Percentiles rank a stretch among this genome's conserved stretches.
These are phyloP conservation scores for Aspergillus nanangensis DNA, from an alignment of 495 filamentous ascomycete species.

Conservation along the genomic window DNA sequence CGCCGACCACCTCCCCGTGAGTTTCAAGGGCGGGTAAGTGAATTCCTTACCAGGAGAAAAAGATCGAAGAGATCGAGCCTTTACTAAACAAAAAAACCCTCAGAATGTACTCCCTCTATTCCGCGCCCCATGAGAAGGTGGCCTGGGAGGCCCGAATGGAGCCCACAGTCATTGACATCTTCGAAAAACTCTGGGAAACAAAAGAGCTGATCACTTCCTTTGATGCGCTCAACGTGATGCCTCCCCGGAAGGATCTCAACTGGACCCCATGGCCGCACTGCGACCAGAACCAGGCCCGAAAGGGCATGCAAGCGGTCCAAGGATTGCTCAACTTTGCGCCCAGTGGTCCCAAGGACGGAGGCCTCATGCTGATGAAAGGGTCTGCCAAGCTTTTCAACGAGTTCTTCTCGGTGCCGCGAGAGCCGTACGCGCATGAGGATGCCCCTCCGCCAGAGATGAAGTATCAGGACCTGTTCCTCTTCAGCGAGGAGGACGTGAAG, in stretches of 20 bases:
- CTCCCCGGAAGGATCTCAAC: conserved; percentile 22
- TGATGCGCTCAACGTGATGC: conserved; percentile 34
- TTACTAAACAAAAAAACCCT: too few species aligned
- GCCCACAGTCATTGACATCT: conserved; percentile 32
- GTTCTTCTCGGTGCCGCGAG: conserved; percentile 29
- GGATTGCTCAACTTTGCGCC: conserved; percentile 35
- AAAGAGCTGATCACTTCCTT: conserved; percentile 35
- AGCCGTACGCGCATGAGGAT: conserved; percentile 27
- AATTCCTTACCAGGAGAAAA: not conserved
- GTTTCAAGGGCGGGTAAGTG: conserved; percentile 31
- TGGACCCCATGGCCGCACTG: conserved; percentile 36
- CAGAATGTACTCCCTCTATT: conserved; percentile 30
- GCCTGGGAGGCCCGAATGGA: conserved; percentile 36
- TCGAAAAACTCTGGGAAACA: conserved; percentile 37
- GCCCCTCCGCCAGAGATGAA: conserved; percentile 28
- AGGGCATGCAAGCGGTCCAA: conserved; percentile 35
- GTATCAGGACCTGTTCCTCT: conserved; percentile 30
- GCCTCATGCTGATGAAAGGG: conserved; percentile 37
- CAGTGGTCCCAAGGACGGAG: conserved; percentile 38
- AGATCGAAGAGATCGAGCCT: not conserved
- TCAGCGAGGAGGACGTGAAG: conserved; percentile 28
- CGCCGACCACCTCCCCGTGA: conserved; percentile 30
- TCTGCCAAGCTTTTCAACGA: conserved; percentile 31
- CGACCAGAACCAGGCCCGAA: conserved; percentile 33
- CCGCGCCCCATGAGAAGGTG: conserved; percentile 23